phyloP scores from a whole-genome alignment of 2,329 filamentous ascomycete species.

The Nemania diffusa region DNA sequence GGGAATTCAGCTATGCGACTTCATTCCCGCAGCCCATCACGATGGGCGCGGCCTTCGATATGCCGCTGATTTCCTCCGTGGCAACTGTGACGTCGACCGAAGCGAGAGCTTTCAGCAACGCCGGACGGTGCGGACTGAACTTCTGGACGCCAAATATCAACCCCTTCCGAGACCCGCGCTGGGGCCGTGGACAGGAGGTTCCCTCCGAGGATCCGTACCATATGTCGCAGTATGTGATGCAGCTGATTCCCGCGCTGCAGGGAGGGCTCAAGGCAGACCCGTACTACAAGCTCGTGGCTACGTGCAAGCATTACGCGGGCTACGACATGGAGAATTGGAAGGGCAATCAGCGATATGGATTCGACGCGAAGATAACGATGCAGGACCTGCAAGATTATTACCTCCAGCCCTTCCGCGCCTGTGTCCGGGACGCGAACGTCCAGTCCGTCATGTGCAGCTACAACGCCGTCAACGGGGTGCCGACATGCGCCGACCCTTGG shows the following conservation, averaged over 20 bases:
- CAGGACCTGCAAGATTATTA: slow-evolving; percentile 77
- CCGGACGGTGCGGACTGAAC: slow-evolving; percentile 63
- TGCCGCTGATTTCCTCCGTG: slow-evolving; percentile 67
- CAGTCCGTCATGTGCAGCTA: slow-evolving; percentile 71
- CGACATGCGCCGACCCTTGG: slow-evolving; percentile 71
- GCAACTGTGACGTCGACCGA: slow-evolving; percentile 67
- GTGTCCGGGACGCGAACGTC: slow-evolving; percentile 65
- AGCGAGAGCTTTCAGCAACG: slow-evolving; percentile 73
- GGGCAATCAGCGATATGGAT: slow-evolving; percentile 59
- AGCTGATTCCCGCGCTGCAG: slow-evolving; percentile 65
- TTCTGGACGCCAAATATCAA: slow-evolving; percentile 77
- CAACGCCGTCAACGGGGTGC: slow-evolving; percentile 73
- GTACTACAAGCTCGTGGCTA: slow-evolving; percentile 59
- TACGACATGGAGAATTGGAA: slow-evolving; percentile 65
- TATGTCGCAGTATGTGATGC: slow-evolving; percentile 62
- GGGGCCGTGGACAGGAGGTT: slow-evolving; percentile 70
- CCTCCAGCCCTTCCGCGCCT: slow-evolving; percentile 71
- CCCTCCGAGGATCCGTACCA: slow-evolving; percentile 67
- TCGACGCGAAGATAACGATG: slow-evolving; percentile 64
- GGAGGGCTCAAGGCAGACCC: slow-evolving; percentile 42
- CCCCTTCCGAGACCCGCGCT: slow-evolving; percentile 70
- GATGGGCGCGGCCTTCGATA: slow-evolving; percentile 71
- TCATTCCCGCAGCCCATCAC: slow-evolving; percentile 73
- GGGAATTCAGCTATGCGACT: slow-evolving; percentile 68
- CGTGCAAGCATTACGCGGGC: slow-evolving; percentile 68